Conservation (phyloP, 805 yeast genomes). For the Candida xyloterini region DNA sequence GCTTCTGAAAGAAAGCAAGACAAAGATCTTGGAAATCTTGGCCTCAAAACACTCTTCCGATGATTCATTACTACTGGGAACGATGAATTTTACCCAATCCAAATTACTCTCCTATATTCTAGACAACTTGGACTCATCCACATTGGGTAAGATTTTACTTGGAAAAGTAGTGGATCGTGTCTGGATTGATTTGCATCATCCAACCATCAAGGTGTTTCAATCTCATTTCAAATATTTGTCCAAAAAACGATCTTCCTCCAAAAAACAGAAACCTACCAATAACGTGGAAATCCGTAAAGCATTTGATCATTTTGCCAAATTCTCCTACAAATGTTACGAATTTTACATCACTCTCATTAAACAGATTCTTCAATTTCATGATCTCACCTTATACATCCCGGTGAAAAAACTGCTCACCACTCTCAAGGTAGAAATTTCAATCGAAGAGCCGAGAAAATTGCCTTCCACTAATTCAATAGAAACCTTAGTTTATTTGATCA, state of each 20-base stretch:
- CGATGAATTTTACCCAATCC: conserved; percentile 46
- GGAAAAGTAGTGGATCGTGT: conserved; percentile 44
- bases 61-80: conserved; percentile 44
- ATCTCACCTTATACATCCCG: conserved; percentile 36
- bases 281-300: conserved; percentile 57
- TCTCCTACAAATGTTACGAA: conserved; percentile 42
- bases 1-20: conserved; percentile 22
- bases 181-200: conserved; percentile 65
- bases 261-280: conserved; percentile 10
- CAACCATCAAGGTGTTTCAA: conserved; percentile 58
- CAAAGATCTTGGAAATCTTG: conserved; percentile 31
- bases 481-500: conserved; percentile 40
- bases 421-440: conserved; percentile 17
- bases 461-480: conserved; percentile 19
- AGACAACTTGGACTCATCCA: conserved; percentile 28
- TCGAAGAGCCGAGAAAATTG: conserved; percentile 2
- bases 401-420: conserved; percentile 32
- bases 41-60: conserved; percentile 35
- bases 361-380: conserved; percentile 37
- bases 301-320: conserved; percentile 49
- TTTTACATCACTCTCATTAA: conserved; percentile 47
- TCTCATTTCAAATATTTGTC: conserved; percentile 28
- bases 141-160: conserved; percentile 9
- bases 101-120: conserved; percentile 44
- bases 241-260: conserved; percentile 21